Percentiles rank a stretch among this genome's conserved stretches.
These are phyloP conservation scores for Syncephalastrum monosporum DNA, from an alignment of 371 early-diverging fungal genomes.

Conservation along the genomic window DNA sequence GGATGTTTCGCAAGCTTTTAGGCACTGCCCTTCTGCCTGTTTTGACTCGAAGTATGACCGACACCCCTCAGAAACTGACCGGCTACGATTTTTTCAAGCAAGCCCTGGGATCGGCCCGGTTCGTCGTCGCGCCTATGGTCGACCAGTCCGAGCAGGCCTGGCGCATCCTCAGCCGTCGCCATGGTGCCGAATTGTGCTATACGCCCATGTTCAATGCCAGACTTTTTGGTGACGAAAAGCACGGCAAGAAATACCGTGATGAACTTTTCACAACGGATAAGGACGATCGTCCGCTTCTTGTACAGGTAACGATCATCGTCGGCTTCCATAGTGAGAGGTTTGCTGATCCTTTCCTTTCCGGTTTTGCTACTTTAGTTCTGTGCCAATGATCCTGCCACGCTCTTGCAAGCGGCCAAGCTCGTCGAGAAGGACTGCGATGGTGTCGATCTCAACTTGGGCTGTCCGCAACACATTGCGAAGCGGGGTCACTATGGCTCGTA, in stretches of 20 bases:
- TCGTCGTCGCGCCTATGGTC: constrained; percentile 94
- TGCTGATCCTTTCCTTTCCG: too few relatives aligned
- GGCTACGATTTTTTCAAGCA: constrained; percentile 81
- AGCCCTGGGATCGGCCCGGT: constrained; percentile 69
- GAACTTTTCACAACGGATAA: constrained; percentile 78
- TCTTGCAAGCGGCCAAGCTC: constrained; percentile 84
- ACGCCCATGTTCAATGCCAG: constrained; percentile 99
- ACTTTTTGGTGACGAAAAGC: constrained; percentile 69
- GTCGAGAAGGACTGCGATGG: constrained; percentile 92
- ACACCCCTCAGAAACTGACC: constrained; percentile 52
- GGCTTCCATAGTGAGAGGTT: too few relatives aligned
- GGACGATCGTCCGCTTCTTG: constrained; percentile 88
- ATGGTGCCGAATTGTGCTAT: constrained; percentile 94
- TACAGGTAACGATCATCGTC: constrained; percentile 62
- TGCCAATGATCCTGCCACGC: constrained; percentile 90
- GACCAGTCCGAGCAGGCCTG: constrained; percentile 93
- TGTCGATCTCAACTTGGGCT: constrained; percentile 98
- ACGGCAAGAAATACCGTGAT: constrained; percentile 58
- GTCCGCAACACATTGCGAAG: constrained; percentile 95
- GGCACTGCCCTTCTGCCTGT: constrained; percentile 29
- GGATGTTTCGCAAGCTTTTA: too few relatives aligned
- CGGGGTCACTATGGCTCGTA: constrained; percentile 96
- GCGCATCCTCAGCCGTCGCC: constrained; percentile 87
- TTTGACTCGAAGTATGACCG: constrained; percentile 29
- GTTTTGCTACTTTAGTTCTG: constrained; percentile 75